phyloP scores from a whole-genome alignment of 2,329 filamentous ascomycete genomes.

The Cryphonectria naterciae region DNA sequence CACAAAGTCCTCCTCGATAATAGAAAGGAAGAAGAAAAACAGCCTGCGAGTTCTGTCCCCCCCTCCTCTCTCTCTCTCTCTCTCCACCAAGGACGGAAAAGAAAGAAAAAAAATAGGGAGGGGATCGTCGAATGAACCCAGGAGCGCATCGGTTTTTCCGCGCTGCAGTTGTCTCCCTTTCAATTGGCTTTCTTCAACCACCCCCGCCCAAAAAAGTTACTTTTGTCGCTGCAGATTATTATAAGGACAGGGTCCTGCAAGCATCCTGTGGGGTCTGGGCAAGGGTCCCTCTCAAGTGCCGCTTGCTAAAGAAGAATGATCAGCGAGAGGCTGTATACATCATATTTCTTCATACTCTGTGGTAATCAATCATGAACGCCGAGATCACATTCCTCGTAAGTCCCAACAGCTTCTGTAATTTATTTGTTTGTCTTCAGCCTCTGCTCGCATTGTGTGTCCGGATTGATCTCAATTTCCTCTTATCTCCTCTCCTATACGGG shows the following conservation, averaged over 20 bases:
- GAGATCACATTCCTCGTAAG: conserved; percentile 63
- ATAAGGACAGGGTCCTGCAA: conserved; percentile 11
- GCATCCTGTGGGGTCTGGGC: conserved; percentile 24
- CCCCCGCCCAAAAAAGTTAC: background rate
- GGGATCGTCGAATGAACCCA: background rate
- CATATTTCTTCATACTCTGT: conserved; percentile 1
- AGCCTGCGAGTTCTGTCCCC: background rate
- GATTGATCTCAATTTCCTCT: background rate
- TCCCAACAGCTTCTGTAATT: conserved; percentile 25
- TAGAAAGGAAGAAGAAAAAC: background rate
- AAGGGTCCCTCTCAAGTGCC: conserved; percentile 17
- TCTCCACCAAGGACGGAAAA: background rate
- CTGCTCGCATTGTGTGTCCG: background rate
- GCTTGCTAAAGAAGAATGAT: conserved; percentile 23
- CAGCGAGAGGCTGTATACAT: conserved; percentile 13
- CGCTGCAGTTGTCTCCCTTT: background rate
- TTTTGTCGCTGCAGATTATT: conserved; percentile 5
- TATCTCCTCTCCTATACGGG: background rate
- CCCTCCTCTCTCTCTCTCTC: background rate
- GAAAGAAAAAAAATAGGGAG: background rate
- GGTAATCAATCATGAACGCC: conserved; percentile 53
- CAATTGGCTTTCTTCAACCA: conserved; percentile 5
- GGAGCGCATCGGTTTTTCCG: background rate
- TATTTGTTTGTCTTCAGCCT: background rate
- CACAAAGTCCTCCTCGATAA: background rate